Conservation (phyloP, 1,139 yeast species). For the Kodamaea plutei region DNA sequence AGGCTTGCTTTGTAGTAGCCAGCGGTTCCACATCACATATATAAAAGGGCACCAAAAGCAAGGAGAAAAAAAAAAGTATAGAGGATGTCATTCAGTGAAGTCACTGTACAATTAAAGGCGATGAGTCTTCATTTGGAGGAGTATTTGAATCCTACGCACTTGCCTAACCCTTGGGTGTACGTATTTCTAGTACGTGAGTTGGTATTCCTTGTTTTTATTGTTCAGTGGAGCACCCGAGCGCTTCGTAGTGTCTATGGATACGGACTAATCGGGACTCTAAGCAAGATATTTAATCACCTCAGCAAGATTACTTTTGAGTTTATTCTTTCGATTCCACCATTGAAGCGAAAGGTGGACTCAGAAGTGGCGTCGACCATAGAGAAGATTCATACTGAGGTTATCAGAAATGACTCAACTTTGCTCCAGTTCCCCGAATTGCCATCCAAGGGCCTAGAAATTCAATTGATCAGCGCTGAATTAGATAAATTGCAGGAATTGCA, state of each 20-base stretch:
- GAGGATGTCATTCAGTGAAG: too few relatives aligned
- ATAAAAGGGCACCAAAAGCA: too few relatives aligned
- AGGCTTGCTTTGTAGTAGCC: too few relatives aligned
- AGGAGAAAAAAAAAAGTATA: too few relatives aligned
- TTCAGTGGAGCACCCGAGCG: conserved; percentile 10
- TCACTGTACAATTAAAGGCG: too few relatives aligned
- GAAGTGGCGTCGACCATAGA: conserved; percentile 51
- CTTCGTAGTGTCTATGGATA: conserved; percentile 28
- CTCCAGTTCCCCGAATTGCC: conserved; percentile 56
- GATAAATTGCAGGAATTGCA: conserved; percentile 46
- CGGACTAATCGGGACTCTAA: conserved; percentile 32
- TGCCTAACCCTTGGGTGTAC: conserved; percentile 6
- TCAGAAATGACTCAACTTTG: conserved; percentile 47
- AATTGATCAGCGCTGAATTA: conserved; percentile 44
- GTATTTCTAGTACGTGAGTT: conserved; percentile 23
- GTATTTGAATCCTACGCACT: background rate
- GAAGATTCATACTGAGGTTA: conserved; percentile 51
- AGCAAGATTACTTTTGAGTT: conserved; percentile 24
- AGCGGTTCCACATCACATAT: too few relatives aligned
- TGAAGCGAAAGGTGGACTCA: conserved; percentile 52
- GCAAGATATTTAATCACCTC: conserved; percentile 10
- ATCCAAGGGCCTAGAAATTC: conserved; percentile 46
- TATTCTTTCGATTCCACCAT: conserved; percentile 49
- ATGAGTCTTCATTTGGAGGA: background rate
- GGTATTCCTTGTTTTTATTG: conserved; percentile 18